Evolutionary conservation across 2,329 filamentous ascomycete genomes (phyloP), one percentile per base, ranked within the genome.

Genomic region (Fonsecaea pugnacius): DNA sequence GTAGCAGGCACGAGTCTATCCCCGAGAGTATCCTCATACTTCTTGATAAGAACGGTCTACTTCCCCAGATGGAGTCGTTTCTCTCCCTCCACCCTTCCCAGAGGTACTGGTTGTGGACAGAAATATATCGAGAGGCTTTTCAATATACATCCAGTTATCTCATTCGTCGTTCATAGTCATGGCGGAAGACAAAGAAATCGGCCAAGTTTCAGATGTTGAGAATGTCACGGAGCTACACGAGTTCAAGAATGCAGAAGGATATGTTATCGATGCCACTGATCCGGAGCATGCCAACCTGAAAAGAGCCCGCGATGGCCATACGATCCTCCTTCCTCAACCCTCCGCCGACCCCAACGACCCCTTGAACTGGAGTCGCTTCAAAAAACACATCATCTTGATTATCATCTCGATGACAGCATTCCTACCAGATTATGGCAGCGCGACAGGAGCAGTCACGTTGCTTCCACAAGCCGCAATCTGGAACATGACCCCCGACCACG

Each of bases 341-440:
- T 75, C 70, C 24, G 70, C 76, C 53, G 75, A 77, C 35, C 75
- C 76, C 1, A 70, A 76, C 54, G 78, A 80, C 65, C 75, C 74
- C 14, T 72, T 77, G 43, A 80, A 77, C 59, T 79, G 74, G 76
- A 73, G 70, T 4, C 61, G 66, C 8, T 64, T 69, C 48, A 75
- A 70, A 58, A 79, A 78, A 62, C 71, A 75, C 54, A 7, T 74
- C 21, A 74, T 77, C 30, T 70, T 81, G 7, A 70, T 77, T 55
- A 73, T 79, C 36, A 75, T 81, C 18, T 75, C 75, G 0, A 72
- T 72, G 24, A 72, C 73, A 2, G 74, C 78, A 0, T 76, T 80
- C 54, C 67, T 80, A 2, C 75, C 78, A 0, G 79, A 81, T 66
- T 80, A 78, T 73, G 76, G 75, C n/a, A 76, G 74, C 63, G 78